These are phyloP conservation scores for Rosellinia necatrix DNA, from an alignment of 2,329 filamentous ascomycete genomes.

Conservation along the genomic window DNA sequence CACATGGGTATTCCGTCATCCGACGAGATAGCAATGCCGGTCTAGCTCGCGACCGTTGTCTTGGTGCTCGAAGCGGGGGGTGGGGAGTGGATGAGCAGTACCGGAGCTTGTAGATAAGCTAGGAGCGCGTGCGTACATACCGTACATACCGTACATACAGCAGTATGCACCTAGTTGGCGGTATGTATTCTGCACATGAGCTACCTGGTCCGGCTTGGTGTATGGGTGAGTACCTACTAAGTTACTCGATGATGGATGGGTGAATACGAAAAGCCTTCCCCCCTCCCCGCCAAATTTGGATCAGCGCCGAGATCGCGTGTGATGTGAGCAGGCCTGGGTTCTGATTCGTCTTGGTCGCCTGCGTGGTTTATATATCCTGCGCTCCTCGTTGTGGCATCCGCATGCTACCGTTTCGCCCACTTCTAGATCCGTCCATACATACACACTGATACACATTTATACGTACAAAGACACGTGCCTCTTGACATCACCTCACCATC, in stretches of 20 bases:
- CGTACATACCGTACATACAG: no score
- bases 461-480: no score
- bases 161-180: no score
- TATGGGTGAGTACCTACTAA: no score
- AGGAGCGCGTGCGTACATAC: no score
- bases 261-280: no score
- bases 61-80: no score
- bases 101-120: background rate
- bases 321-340: background rate
- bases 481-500: background rate
- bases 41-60: background rate
- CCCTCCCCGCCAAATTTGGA: conserved; percentile 12
- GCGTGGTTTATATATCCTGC: conserved; percentile 18
- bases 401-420: background rate
- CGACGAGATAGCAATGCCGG: no score
- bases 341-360: background rate
- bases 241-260: no score
- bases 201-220: no score
- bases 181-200: no score
- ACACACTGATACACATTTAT: no score
- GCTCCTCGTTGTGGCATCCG: conserved; percentile 5
- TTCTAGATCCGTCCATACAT: background rate
- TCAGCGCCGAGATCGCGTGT: conserved; percentile 4
- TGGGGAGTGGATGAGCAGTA: background rate
- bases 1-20: conserved; percentile 14